phyloP scores from a whole-genome alignment of 176 grass and related monocot species.

The Dendrocalamus sinicus region DNA sequence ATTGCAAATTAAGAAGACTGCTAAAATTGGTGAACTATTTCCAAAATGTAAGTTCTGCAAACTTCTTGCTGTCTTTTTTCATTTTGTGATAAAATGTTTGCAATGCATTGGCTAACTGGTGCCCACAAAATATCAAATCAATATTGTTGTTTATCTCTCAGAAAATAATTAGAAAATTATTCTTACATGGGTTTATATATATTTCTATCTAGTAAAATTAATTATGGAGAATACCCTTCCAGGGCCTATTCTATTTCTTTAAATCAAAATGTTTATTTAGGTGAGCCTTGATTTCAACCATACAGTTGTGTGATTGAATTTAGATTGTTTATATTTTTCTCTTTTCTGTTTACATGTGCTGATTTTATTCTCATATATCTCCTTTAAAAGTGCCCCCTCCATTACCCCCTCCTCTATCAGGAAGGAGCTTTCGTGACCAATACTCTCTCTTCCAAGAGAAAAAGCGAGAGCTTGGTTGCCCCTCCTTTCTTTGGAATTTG shows the following conservation, averaged over 20 bases:
- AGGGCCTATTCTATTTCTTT: slow-evolving; percentile 18
- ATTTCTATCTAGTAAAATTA: neutral
- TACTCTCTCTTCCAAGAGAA: slow-evolving; percentile 67
- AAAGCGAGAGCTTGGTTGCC: slow-evolving; percentile 79
- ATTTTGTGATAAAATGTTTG: neutral
- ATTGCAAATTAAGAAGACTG: slow-evolving; percentile 72
- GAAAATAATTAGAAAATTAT: neutral
- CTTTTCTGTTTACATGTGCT: slow-evolving; percentile 40
- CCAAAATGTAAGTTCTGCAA: slow-evolving; percentile 58
- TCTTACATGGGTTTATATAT: slow-evolving; percentile 3
- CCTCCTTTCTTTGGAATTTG: slow-evolving; percentile 93
- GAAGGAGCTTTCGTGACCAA: slow-evolving; percentile 63
- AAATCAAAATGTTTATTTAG: slow-evolving; percentile 14
- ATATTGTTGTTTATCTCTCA: slow-evolving; percentile 4
- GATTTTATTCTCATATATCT: slow-evolving; percentile 59
- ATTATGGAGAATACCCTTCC: slow-evolving; percentile 1
- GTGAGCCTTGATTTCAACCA: slow-evolving; percentile 13
- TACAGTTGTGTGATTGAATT: slow-evolving; percentile 19
- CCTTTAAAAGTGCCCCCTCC: slow-evolving; percentile 83
- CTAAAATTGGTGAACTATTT: slow-evolving; percentile 57
- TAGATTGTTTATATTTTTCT: slow-evolving; percentile 38
- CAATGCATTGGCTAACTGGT: neutral
- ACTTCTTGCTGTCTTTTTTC: slow-evolving; percentile 4
- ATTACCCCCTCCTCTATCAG: slow-evolving; percentile 62
- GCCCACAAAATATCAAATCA: neutral